phyloP scores from a whole-genome alignment of 73 alveolate genomes.

The Paramecium sonneborni region DNA sequence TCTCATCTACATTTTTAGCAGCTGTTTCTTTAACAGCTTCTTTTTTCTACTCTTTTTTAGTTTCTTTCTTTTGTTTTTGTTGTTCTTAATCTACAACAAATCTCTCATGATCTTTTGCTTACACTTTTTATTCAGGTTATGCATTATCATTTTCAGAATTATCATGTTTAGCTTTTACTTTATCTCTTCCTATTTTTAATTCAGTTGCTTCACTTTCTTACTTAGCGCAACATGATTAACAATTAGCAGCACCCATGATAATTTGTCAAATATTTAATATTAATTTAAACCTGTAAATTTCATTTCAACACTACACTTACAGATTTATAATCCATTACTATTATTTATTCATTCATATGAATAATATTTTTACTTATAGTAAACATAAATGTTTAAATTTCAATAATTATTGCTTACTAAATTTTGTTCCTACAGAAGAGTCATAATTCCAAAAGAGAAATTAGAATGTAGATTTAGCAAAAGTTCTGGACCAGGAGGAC shows the following conservation, averaged over 20 bases:
- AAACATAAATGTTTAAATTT: neutral
- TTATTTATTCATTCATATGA: too few relatives aligned
- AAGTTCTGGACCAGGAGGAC: slow-evolving; percentile 77
- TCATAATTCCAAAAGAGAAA: slow-evolving; percentile 56
- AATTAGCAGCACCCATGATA: slow-evolving; percentile 7
- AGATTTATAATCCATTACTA: too few relatives aligned
- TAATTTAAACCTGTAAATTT: too few relatives aligned
- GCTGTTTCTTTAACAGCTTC: slow-evolving; percentile 15
- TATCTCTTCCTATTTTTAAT: neutral
- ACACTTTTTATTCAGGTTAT: neutral
- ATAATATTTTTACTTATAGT: too few relatives aligned
- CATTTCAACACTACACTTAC: neutral
- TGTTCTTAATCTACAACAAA: neutral
- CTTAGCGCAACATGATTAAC: slow-evolving; percentile 47
- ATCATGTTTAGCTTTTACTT: neutral
- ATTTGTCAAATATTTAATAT: neutral
- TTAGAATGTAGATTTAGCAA: slow-evolving; percentile 62
- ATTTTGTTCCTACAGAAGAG: neutral
- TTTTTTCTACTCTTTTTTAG: neutral
- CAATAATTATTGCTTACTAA: neutral
- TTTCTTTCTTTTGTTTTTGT: neutral
- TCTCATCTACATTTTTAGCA: slow-evolving; percentile 31
- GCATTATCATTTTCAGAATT: neutral
- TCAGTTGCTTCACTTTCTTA: neutral
- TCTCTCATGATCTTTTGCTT: slow-evolving; percentile 50